These are phyloP conservation scores for Colletotrichum sp. DNA, from an alignment of 2,329 filamentous ascomycete species.

Conservation along the genomic window DNA sequence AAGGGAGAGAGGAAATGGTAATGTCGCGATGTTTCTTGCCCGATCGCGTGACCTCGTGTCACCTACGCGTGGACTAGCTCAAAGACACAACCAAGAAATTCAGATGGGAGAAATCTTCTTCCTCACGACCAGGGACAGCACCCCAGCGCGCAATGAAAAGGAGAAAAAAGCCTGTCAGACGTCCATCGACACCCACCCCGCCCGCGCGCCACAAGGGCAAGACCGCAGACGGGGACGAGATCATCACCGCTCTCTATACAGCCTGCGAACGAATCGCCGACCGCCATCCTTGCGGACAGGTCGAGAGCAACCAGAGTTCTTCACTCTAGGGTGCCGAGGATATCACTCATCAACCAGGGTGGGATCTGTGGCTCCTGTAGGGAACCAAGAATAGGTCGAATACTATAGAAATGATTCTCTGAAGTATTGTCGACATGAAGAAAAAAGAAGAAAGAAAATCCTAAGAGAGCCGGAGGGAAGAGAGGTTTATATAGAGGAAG, in stretches of 20 bases:
- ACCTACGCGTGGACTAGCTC: too few relatives aligned
- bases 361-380: slow-evolving; percentile 91
- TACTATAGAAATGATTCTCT: slow-evolving; percentile 99
- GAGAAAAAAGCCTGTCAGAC: slow-evolving; percentile 79
- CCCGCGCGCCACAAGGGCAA: slow-evolving; percentile 77
- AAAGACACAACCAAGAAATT: too few relatives aligned
- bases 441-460: slow-evolving; percentile 14
- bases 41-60: not conserved
- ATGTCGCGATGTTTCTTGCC: too few relatives aligned
- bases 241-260: slow-evolving; percentile 92
- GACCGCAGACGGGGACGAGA: slow-evolving; percentile 79
- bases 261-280: slow-evolving; percentile 31
- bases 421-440: slow-evolving; percentile 23
- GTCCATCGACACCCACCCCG: slow-evolving; percentile 85
- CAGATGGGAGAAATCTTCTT: slow-evolving; percentile 40
- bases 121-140: slow-evolving; percentile 52
- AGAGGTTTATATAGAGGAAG: not conserved
- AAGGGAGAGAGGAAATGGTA: too few relatives aligned
- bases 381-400: slow-evolving; percentile 90
- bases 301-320: slow-evolving; percentile 64
- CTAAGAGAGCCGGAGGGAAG: not conserved
- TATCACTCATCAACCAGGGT: slow-evolving; percentile 94
- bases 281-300: slow-evolving; percentile 69
- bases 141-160: slow-evolving; percentile 60
- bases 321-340: slow-evolving; percentile 93